phyloP scores from a whole-genome alignment of 2,329 filamentous ascomycete genomes.

The Ophiostoma piceae region DNA sequence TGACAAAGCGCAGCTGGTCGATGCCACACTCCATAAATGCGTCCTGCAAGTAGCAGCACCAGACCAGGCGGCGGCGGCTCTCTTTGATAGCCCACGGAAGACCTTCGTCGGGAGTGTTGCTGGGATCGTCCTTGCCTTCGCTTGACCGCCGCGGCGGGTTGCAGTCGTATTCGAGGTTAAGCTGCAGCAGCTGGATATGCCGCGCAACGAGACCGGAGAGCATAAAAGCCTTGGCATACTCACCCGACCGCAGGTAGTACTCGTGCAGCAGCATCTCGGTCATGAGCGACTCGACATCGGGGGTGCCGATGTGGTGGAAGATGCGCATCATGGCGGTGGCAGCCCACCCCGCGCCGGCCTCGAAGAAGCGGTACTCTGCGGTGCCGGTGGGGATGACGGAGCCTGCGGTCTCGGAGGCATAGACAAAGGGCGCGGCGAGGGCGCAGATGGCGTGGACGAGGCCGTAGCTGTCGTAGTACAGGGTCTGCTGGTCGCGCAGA shows the following conservation, averaged over 20 bases:
- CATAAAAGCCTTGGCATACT: conserved; percentile 25
- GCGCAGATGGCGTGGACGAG: conserved; percentile 24
- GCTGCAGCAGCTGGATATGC: conserved; percentile 24
- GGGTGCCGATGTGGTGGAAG: conserved; percentile 21
- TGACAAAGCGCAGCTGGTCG: conserved; percentile 24
- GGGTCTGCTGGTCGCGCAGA: conserved; percentile 19
- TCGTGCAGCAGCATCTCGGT: conserved; percentile 24
- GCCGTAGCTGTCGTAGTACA: conserved; percentile 20
- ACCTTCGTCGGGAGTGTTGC: not conserved
- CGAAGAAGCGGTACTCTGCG: conserved; percentile 4
- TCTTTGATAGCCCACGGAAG: conserved; percentile 22
- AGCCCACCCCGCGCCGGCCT: conserved; percentile 23
- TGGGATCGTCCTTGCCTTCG: not conserved
- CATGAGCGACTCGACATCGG: conserved; percentile 23
- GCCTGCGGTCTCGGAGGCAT: not conserved
- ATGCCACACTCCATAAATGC: conserved; percentile 23
- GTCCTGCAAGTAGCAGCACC: conserved; percentile 23
- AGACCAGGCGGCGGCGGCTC: conserved; percentile 21
- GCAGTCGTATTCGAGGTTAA: conserved; percentile 23
- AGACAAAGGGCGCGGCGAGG: conserved; percentile 23
- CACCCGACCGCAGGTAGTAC: conserved; percentile 22
- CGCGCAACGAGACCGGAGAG: conserved; percentile 22
- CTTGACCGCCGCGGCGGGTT: conserved; percentile 5
- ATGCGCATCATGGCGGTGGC: conserved; percentile 21
- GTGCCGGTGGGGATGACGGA: not conserved